Percentiles rank a stretch among this genome's conserved stretches.
Conservation (phyloP, 768 basidiomycete species). For the Podaxis sp. region DNA sequence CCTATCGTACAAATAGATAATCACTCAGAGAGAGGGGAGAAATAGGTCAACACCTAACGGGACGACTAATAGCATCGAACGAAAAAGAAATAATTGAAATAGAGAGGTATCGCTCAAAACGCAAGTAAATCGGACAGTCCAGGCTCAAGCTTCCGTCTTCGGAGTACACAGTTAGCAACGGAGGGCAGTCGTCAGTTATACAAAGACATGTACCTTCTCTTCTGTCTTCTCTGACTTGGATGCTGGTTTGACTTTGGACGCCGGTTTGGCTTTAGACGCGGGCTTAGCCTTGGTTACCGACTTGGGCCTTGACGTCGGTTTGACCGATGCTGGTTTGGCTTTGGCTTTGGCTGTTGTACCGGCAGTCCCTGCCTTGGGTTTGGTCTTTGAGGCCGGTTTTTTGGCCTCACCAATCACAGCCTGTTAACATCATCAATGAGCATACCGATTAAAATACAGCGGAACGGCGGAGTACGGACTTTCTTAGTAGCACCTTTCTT, state of each 20-base stretch:
- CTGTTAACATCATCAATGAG: constrained; percentile 21
- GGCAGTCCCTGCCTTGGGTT: constrained; percentile 25
- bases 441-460: background rate
- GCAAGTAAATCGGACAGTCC: background rate
- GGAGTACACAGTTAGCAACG: constrained; percentile 23
- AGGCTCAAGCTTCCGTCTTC: constrained; percentile 12
- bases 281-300: constrained; percentile 31
- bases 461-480: constrained; percentile 31
- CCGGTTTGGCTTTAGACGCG: constrained; percentile 20
- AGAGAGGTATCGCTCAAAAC: background rate
- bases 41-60: background rate
- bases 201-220: constrained; percentile 17
- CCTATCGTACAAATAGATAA: constrained; percentile 16
- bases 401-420: constrained; percentile 39
- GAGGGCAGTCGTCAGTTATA: constrained; percentile 22
- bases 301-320: constrained; percentile 26
- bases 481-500: constrained; percentile 53
- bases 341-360: constrained; percentile 33
- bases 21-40: background rate
- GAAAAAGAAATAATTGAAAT: background rate
- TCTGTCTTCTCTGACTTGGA: constrained; percentile 29
- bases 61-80: background rate
- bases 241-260: constrained; percentile 31
- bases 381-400: constrained; percentile 34
- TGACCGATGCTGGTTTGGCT: constrained; percentile 23